Evolutionary conservation across 2,329 filamentous ascomycete species (phyloP), one percentile per base, ranked within the genome.

Genomic region (Chaetomium globosum): DNA sequence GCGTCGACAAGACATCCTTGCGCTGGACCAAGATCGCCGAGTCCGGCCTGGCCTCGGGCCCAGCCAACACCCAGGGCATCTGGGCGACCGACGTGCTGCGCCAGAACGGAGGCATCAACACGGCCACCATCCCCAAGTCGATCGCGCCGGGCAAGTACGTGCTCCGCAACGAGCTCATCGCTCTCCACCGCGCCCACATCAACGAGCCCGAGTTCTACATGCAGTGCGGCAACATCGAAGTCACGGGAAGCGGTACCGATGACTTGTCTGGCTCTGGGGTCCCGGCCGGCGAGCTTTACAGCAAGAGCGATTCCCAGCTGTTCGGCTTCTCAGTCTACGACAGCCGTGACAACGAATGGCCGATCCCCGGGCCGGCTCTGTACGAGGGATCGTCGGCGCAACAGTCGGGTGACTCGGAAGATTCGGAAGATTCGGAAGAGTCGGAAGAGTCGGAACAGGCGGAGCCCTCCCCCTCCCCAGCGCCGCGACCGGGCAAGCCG

Each of bases 101-200:
- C 43, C 28, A 59, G 57, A 51, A 51, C 57, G 57, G 57, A 12
- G 57, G 57, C 43, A 33, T 51, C 43, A 51, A 51, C 43, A 6
- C 28, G 43, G 57, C 46, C 57, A 59, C 57, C 26, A 59, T 59
- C 57, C 57, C 57, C 28, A n/a, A 19, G 28, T 49, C 46, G n/a
- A 36, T 59, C 6, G 46, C 43, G 43, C 43, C 57, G 28, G 57
- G 57, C 43, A 59, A 59, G 43, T 59, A 59, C 57, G 57, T 59
- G 57, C 21, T 59, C 43, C 57, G 57, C 57, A 51, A 59, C 28
- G 57, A 59, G 57, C 51, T 59, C 57, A 59, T 52, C 57, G 57
- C 57, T 0, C 57, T 59, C 23, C 57, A 59, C 46, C 46, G 43
- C 10, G 57, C 57, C 57, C 8, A 51, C 19, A 26, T 51, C 57